phyloP scores from a whole-genome alignment of 805 yeast genomes.

The Saccharomycopsis lassenensis region DNA sequence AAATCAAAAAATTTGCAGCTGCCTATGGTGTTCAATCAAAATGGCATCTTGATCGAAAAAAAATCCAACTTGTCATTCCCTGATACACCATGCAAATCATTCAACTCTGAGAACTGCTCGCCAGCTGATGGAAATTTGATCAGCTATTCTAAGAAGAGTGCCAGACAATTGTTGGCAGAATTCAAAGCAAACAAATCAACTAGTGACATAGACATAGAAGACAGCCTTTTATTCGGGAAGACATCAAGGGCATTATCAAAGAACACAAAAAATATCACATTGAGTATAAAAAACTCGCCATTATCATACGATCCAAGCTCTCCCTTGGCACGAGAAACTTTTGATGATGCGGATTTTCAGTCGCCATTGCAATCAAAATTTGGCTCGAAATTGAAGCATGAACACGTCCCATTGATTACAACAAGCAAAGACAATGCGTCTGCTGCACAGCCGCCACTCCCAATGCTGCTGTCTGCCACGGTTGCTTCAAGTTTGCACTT shows the following conservation, averaged over 20 bases:
- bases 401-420: too few species aligned
- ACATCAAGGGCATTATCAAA: too few species aligned
- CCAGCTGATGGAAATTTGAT: background rate
- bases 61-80: conserved; percentile 11
- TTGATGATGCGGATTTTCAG: too few species aligned
- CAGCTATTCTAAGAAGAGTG: conserved; percentile 3
- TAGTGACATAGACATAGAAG: too few species aligned
- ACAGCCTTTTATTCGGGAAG: too few species aligned
- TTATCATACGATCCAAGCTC: background rate
- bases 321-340: conserved; percentile 3
- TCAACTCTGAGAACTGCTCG: conserved; percentile 2
- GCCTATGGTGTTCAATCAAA: conserved; percentile 16
- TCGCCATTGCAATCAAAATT: too few species aligned
- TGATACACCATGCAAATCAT: conserved; percentile 17
- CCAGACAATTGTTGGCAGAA: conserved; percentile 9
- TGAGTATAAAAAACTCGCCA: background rate
- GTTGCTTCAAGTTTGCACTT: too few species aligned
- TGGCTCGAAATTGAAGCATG: too few species aligned
- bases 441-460: too few species aligned
- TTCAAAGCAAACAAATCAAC: conserved; percentile 5
- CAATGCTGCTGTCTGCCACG: too few species aligned
- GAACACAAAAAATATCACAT: background rate
- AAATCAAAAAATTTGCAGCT: conserved; percentile 26
- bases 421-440: too few species aligned
- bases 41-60: conserved; percentile 14